Percentiles rank a stretch among this genome's conserved stretches.
Conservation (phyloP, 2,329 filamentous ascomycete genomes). For the Didymella lethalis region DNA sequence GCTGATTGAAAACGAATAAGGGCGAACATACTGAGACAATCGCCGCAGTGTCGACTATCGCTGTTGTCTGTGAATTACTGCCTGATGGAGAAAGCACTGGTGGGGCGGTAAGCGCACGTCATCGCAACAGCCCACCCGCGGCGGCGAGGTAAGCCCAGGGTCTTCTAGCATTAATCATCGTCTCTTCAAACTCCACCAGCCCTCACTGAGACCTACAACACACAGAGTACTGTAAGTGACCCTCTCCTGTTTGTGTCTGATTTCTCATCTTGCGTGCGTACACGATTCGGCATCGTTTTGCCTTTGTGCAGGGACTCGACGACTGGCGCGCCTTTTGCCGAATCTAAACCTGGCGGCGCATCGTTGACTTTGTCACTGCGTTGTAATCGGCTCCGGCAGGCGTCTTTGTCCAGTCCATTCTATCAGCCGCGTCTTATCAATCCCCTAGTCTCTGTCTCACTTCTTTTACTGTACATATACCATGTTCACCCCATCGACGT, state of each 20-base stretch:
- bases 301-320: slow-evolving; percentile 34
- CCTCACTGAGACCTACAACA: slow-evolving; percentile 27
- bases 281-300: slow-evolving; percentile 23
- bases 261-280: slow-evolving; percentile 8
- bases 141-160: slow-evolving; percentile 14
- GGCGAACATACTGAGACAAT: neutral
- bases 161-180: slow-evolving; percentile 16
- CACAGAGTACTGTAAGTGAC: slow-evolving; percentile 39
- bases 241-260: slow-evolving; percentile 11
- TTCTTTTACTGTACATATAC: slow-evolving; percentile 41
- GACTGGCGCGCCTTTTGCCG: slow-evolving; percentile 37
- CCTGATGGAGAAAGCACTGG: slow-evolving; percentile 23
- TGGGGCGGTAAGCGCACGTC: slow-evolving; percentile 35
- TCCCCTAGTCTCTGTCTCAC: slow-evolving; percentile 35
- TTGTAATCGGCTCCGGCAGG: slow-evolving; percentile 40
- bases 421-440: slow-evolving; percentile 48
- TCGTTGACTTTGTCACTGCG: slow-evolving; percentile 26
- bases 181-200: slow-evolving; percentile 18
- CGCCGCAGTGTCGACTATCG: neutral
- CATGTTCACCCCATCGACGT: slow-evolving; percentile 52
- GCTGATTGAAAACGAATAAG: neutral
- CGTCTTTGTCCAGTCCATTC: slow-evolving; percentile 43
- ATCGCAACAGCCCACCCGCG: slow-evolving; percentile 30
- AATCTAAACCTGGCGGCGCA: slow-evolving; percentile 26
- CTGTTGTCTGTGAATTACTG: slow-evolving; percentile 1